A percentile compares a stretch with the other conserved stretches of the same genome.
These are phyloP conservation scores for Penicillium antarcticum DNA, from an alignment of 495 filamentous ascomycete species.

Conservation along the genomic window DNA sequence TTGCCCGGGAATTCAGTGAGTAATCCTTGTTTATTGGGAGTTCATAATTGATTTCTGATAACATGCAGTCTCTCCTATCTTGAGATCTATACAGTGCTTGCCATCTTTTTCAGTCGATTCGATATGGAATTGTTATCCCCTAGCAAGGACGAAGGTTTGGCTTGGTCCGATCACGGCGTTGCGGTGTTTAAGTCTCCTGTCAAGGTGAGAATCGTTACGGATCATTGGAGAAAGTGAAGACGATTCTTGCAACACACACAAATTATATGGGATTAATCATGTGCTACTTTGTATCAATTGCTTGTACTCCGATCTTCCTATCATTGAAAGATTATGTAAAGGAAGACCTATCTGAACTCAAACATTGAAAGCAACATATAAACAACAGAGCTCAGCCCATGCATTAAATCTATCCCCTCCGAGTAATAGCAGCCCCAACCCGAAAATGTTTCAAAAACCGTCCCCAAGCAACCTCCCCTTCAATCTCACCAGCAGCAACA, in stretches of 20 bases:
- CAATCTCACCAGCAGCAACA: slow-evolving; percentile 40
- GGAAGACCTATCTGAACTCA: too few species aligned
- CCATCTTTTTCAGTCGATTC: not conserved
- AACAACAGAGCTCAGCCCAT: too few species aligned
- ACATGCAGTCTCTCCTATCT: not conserved
- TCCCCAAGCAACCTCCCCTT: slow-evolving; percentile 32
- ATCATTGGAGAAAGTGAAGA: not conserved
- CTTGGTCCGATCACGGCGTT: not conserved
- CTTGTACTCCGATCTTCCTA: too few species aligned
- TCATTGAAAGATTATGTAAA: too few species aligned
- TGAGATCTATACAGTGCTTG: not conserved
- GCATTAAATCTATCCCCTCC: not conserved
- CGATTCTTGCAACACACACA: too few species aligned
- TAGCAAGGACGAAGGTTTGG: not conserved
- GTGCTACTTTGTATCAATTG: too few species aligned
- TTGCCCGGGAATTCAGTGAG: slow-evolving; percentile 1
- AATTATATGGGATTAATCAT: too few species aligned
- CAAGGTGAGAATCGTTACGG: not conserved
- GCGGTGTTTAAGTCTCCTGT: not conserved
- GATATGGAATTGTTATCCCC: not conserved
- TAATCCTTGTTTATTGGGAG: not conserved
- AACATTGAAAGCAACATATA: too few species aligned
- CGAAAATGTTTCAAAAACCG: slow-evolving; percentile 48
- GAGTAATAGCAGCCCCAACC: slow-evolving; percentile 1
- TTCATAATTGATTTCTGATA: not conserved